Conservation (phyloP, 371 early-diverging fungal species). For the Lichtheimia ornata region DNA sequence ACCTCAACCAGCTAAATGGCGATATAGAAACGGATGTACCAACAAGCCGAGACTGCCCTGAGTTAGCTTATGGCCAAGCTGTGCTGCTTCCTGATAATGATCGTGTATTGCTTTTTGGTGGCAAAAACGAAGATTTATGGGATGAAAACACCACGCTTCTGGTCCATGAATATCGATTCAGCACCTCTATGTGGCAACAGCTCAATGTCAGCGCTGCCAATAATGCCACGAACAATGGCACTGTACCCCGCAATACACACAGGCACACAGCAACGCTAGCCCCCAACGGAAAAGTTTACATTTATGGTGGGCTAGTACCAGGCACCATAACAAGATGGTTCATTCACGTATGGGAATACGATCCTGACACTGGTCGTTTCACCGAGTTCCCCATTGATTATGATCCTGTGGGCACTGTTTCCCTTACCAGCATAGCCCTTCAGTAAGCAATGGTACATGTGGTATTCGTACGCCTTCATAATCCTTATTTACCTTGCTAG, state of each 20-base stretch:
- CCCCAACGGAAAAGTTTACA: slow-evolving; percentile 2
- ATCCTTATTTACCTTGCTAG: not conserved
- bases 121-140: not conserved
- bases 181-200: too few species aligned
- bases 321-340: not conserved
- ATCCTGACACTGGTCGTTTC: not conserved
- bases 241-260: too few species aligned
- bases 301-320: not conserved
- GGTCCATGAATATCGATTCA: too few species aligned
- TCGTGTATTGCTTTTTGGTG: slow-evolving; percentile 7
- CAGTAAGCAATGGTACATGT: not conserved
- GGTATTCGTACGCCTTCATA: too few species aligned
- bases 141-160: too few species aligned
- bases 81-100: slow-evolving; percentile 13
- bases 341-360: not conserved
- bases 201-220: too few species aligned
- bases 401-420: not conserved
- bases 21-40: too few species aligned
- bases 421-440: not conserved
- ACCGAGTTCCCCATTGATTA: too few species aligned
- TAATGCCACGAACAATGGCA: too few species aligned
- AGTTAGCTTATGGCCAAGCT: not conserved
- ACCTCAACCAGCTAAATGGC: too few species aligned
- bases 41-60: not conserved
- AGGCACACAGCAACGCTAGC: slow-evolving; percentile 1